Evolutionary conservation across 2,329 filamentous ascomycete species (phyloP).

Genomic region (Sarocladium brachiariae): DNA sequence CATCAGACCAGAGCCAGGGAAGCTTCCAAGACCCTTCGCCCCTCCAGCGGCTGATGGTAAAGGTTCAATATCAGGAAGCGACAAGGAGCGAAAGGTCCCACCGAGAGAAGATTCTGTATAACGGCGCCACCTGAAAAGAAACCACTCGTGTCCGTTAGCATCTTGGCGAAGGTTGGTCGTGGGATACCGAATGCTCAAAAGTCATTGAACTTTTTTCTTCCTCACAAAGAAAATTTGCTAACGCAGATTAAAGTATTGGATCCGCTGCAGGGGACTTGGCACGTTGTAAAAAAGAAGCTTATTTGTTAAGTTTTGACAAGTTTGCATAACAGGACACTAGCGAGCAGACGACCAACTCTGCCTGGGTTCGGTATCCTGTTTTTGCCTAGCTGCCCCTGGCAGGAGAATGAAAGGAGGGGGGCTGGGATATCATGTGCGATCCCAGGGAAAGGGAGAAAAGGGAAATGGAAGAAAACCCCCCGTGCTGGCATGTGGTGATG

Average conservation of each 20-base stretch:
- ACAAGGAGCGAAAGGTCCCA: too few relatives aligned
- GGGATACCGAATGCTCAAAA: too few relatives aligned
- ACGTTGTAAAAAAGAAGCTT: slow-evolving; percentile 6
- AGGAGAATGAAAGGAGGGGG: not conserved
- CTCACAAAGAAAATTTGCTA: not conserved
- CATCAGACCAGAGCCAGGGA: not conserved
- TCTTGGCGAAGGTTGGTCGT: too few relatives aligned
- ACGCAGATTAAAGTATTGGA: not conserved
- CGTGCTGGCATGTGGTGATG: slow-evolving; percentile 1
- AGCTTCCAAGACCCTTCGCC: not conserved
- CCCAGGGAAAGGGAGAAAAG: not conserved
- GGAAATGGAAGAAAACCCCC: too few relatives aligned
- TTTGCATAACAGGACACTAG: too few relatives aligned
- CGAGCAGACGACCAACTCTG: not conserved
- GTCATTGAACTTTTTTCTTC: too few relatives aligned
- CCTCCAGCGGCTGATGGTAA: too few relatives aligned
- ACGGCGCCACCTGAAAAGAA: too few relatives aligned
- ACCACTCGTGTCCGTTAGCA: too few relatives aligned
- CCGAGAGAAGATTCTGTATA: too few relatives aligned
- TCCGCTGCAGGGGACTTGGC: not conserved
- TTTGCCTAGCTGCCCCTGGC: slow-evolving; percentile 3
- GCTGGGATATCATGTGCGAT: not conserved
- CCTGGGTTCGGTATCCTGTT: slow-evolving; percentile 4
- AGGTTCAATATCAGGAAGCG: too few relatives aligned
- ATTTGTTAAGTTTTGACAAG: not conserved